Evolutionary conservation across 2,329 filamentous ascomycete genomes (phyloP), one percentile per base, ranked within the genome.

Genomic region (Shiraia sp.): DNA sequence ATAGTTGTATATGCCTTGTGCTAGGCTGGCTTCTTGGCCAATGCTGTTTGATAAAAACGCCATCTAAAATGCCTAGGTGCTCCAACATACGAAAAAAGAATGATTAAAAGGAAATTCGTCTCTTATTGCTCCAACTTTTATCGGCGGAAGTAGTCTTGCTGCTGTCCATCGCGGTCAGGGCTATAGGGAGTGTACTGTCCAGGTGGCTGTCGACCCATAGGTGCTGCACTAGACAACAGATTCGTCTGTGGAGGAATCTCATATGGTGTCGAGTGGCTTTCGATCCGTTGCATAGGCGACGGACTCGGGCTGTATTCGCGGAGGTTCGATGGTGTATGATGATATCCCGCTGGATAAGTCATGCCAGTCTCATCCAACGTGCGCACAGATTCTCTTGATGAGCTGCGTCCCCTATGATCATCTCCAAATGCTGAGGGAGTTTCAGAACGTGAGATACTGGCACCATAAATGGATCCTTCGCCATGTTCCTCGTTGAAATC

Each of bases 401-500:
- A 30, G 1, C 56, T 49, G 3, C 66, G 49, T 0, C 60, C 61
- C 10, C 61, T 57, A 6, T 59, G 53, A 23, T 45, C 47, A 9
- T 53, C 57, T 14, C 42, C 48, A 6, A 62, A 56, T 3, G 53
- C 55, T 3, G 66, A 65, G 0, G 85, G 84, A 0, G 85, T 87
- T 13, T 77, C 80, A 0, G 84, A 79, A 1, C 85, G 77, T 12
- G 79, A 68, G 2, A 84, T 49, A 71, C 47, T 87, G 16, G 75
- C 72, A 70, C 86, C 86, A 49, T 74, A 77, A 1, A 77, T 55
- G 14, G 73, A 72, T 15, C 87, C 87, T 16, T 74, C 73, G 4
- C 90, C 90, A 53, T 90, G 87, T 40, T 93, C 88, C 9, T 90
- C 86, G 1, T 84, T 83, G 70, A 97, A 96, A 55, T 96, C 92